These are phyloP conservation scores for Krasilnikovozyma curviuscula DNA, from an alignment of 768 basidiomycete genomes.

Conservation along the genomic window DNA sequence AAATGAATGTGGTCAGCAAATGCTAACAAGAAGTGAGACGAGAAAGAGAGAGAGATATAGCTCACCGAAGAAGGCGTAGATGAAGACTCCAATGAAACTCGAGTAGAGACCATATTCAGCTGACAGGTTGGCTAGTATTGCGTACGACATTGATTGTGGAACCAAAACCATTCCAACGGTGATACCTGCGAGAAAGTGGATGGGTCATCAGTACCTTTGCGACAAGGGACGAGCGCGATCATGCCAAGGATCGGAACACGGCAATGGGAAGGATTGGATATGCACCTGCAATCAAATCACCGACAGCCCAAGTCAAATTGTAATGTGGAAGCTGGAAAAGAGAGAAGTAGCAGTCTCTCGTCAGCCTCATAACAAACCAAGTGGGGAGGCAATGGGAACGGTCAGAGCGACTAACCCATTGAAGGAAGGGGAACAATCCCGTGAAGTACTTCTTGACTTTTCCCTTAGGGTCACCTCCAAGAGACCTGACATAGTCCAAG, in stretches of 20 bases:
- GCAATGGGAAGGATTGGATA: background rate
- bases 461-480: conserved; percentile 33
- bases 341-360: too few species aligned
- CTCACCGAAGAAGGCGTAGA: conserved; percentile 77
- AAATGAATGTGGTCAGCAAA: background rate
- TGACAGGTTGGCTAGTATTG: conserved; percentile 49
- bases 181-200: conserved; percentile 35
- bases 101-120: conserved; percentile 84
- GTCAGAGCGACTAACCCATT: too few species aligned
- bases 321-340: conserved; percentile 67
- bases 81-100: conserved; percentile 65
- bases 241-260: background rate
- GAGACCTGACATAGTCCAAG: conserved; percentile 35
- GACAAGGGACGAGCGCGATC: background rate
- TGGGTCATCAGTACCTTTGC: too few species aligned
- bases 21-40: background rate
- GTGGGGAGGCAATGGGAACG: too few species aligned
- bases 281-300: conserved; percentile 55
- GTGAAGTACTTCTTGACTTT: conserved; percentile 45
- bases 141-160: conserved; percentile 48
- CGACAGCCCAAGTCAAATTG: conserved; percentile 51
- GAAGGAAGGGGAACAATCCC: conserved; percentile 61
- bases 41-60: conserved; percentile 1
- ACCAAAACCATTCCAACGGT: conserved; percentile 92
- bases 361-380: too few species aligned